Evolutionary conservation across 1,139 yeast genomes (phyloP), one percentile per base, ranked within the genome.

Genomic region (Ashbya aceris): DNA sequence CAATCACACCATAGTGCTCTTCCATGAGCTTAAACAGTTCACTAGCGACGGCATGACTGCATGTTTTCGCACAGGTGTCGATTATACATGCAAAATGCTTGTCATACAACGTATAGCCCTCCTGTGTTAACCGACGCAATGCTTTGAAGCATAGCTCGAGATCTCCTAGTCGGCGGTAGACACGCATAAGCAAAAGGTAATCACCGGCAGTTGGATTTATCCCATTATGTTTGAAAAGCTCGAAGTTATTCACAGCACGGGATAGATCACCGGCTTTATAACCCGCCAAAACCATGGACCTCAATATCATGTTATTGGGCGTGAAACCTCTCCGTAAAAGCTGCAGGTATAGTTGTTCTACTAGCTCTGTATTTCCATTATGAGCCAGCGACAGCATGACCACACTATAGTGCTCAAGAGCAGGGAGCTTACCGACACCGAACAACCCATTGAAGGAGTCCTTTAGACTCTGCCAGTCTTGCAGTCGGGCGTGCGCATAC

Each of bases 301-400:
- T 66, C 40, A 72, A 62, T 1, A 82, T 69, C 4, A 66, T 57
- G 11, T 71, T 65, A 5, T 69, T 68, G 1, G 86, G 83, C 3
- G 48, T 50, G 50, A 77, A 63, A 0, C 70, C 68, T 44, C 82
- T 66, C 44, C 66, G 61, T 10, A 66, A 43, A 38, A 75, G 60
- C 48, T 74, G 77, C 1, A 67, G 60, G 61, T 69, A 77, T 12
- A 84, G 65, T 41, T 66, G 64, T 33, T 76, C 73, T 9, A 81
- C 73, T 46, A 77, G 72, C 10, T 69, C 69, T 3, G 64, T 56
- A 27, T 79, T 77, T 0, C 86, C 86, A 37, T 75, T 62, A 7
- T 62, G 55, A 0, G 85, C 77, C 46, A 84, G 65, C 0, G 86
- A 78, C 42, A 68, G 64, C 75, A 86, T 76, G 4, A 82, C 77